Conservation (phyloP, 2,329 filamentous ascomycete species). For the Trichoderma koningii region DNA sequence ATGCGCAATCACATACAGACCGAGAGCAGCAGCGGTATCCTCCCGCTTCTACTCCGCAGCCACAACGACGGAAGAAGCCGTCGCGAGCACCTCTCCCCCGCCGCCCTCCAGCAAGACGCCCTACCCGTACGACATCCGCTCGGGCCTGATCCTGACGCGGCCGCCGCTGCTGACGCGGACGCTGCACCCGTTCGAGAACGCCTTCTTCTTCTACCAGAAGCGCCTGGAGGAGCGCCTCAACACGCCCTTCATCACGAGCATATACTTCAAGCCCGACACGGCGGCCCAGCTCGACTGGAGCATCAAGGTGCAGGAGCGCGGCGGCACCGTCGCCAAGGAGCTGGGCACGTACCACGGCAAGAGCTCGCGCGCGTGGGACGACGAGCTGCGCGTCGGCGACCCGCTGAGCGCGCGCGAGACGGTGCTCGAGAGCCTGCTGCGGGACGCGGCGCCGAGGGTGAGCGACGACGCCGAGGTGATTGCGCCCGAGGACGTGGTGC, state of each 20-base stretch:
- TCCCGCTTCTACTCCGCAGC: conserved; percentile 43
- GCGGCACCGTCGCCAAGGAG: conserved; percentile 75
- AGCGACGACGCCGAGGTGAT: conserved; percentile 63
- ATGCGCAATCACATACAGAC: conserved; percentile 41
- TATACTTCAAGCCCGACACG: conserved; percentile 94
- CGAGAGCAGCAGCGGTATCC: conserved; percentile 16
- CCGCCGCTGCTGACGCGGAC: conserved; percentile 83
- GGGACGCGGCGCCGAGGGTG: conserved; percentile 70
- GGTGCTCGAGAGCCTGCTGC: conserved; percentile 68
- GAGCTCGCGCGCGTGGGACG: conserved; percentile 77
- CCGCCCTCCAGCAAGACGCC: conserved; percentile 28
- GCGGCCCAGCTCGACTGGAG: conserved; percentile 87
- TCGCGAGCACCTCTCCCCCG: conserved; percentile 30
- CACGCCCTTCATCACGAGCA: conserved; percentile 82
- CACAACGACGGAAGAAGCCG: conserved; percentile 30
- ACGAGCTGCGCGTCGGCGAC: conserved; percentile 80
- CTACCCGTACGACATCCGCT: conserved; percentile 52
- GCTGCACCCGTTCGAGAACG: conserved; percentile 83
- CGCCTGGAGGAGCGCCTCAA: conserved; percentile 90
- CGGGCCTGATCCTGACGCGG: conserved; percentile 81
- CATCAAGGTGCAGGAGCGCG: conserved; percentile 74
- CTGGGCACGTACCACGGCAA: conserved; percentile 80
- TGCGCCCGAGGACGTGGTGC: conserved; percentile 59
- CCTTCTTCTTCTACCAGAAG: conserved; percentile 96
- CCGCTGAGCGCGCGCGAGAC: conserved; percentile 63